Base-by-base conservation (phyloP, 169 alveolate genomes). In the Plasmodium fragile region DNA sequence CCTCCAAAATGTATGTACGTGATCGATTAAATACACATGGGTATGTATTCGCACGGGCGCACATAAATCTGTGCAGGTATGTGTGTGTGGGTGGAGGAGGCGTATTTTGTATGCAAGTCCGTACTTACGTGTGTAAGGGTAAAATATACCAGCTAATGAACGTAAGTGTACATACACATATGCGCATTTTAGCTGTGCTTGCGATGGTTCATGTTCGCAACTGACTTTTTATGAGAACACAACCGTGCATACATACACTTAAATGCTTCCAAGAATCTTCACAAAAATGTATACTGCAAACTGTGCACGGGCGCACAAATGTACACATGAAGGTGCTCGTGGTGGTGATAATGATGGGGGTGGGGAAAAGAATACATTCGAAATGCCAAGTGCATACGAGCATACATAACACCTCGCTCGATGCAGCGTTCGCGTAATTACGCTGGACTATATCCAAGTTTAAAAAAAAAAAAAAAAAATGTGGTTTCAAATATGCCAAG, bases 241-340 rank as follows among this genome's bases (percentile, higher is more conserved):
- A 43, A 43, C 69, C 73, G 49, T 69, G 52, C 36, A 30, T 82
- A 69, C 36, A 30, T 82, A 69, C 81, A 82, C 28, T 22, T 18
- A 82, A 28, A 36, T 70, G 49, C 16, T 39, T 52, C 18, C 43
- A 82, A 22, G 81, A 41, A 82, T 82, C 18, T 69, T 82, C 10
- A 39, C 52, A 43, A 32, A 70, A 65, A 69, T 82, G 73, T 71
- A 82, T 82, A 65, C 30, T 28, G 5, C 16, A 65, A 18, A 82
- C 69, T 72, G 39, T 72, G 22, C 52, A 72, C 53, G 52, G 25
- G 41, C 32, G 52, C 32, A 39, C 69, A 4, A 28, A 36, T 80
- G 34, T 80, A 80, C 69, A 18, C 69, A 45, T 77, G 83, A 13
- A 77, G 16, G 49, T 77, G 49, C n/a, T n/a, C n/a, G 55, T 45